Evolutionary conservation across 306 rosid genomes (phyloP).

Genomic region (Oemleria cerasiformis): DNA sequence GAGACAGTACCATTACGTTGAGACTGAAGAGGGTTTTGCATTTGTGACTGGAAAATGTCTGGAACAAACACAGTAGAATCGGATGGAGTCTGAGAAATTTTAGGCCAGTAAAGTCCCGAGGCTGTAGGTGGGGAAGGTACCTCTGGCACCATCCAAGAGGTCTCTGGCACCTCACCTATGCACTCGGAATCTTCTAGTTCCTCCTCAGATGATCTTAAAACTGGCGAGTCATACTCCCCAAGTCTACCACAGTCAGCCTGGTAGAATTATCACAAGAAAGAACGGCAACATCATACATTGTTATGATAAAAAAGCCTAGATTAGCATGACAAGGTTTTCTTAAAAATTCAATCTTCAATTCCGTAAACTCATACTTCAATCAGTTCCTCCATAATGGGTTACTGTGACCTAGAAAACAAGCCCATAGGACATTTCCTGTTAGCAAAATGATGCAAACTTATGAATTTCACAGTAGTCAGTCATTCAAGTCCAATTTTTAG

Average conservation of each 20-base stretch:
- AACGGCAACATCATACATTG: constrained; percentile 17
- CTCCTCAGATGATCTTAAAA: constrained; percentile 47
- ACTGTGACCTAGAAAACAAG: neutral
- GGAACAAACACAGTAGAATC: constrained; percentile 60
- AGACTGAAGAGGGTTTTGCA: constrained; percentile 24
- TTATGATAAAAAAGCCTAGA: neutral
- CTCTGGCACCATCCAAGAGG: constrained; percentile 80
- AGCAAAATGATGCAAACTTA: neutral
- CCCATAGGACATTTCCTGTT: neutral
- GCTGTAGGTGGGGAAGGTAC: constrained; percentile 88
- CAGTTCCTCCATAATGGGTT: neutral
- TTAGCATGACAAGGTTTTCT: neutral
- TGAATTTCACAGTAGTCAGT: neutral
- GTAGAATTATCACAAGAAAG: constrained; percentile 24
- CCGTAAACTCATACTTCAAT: neutral
- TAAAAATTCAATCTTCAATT: neutral
- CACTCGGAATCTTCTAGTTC: constrained; percentile 52
- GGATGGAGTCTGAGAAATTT: constrained; percentile 37
- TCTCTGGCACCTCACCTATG: constrained; percentile 58
- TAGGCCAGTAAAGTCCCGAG: constrained; percentile 81
- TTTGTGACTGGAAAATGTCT: constrained; percentile 40
- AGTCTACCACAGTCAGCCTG: constrained; percentile 79
- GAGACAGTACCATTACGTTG: constrained; percentile 30
- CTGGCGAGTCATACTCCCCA: constrained; percentile 65
- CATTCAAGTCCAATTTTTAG: neutral